phyloP scores from a whole-genome alignment of 2,329 filamentous ascomycete species.

The Diaporthe australafricana region DNA sequence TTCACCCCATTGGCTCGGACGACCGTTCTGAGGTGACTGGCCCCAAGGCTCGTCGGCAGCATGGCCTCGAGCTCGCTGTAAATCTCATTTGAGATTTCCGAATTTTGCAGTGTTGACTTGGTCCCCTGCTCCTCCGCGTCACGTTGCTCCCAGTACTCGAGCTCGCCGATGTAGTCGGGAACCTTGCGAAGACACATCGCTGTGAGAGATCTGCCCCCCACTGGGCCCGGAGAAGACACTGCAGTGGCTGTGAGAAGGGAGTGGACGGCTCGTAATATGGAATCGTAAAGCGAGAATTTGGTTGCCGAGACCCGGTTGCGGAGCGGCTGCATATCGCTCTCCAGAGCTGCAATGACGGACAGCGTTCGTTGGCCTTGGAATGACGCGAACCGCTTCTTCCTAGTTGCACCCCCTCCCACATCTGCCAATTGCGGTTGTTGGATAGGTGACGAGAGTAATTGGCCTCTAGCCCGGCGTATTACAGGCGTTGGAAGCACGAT shows the following conservation, averaged over 20 bases:
- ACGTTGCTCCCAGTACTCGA: conserved; percentile 55
- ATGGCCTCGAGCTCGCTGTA: conserved; percentile 62
- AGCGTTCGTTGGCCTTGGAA: conserved; percentile 21
- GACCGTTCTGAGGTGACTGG: conserved; percentile 57
- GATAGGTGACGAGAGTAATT: conserved; percentile 45
- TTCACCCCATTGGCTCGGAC: conserved; percentile 60
- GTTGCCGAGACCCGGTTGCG: conserved; percentile 45
- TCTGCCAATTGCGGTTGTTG: conserved; percentile 32
- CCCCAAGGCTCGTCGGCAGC: conserved; percentile 54
- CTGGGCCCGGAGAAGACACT: conserved; percentile 5
- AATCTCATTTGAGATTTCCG: conserved; percentile 56
- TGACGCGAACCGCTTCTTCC: conserved; percentile 35
- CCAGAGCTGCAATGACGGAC: conserved; percentile 40
- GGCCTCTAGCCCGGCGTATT: conserved; percentile 46
- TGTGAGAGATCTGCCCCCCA: conserved; percentile 53
- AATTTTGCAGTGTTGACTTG: conserved; percentile 47
- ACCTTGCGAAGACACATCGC: conserved; percentile 62
- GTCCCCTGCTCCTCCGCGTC: conserved; percentile 53
- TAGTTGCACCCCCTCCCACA: background rate
- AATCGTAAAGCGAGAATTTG: conserved; percentile 54
- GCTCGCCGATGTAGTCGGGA: conserved; percentile 58
- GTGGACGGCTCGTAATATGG: conserved; percentile 58
- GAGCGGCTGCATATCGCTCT: conserved; percentile 50
- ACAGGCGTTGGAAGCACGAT: conserved; percentile 47
- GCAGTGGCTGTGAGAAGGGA: conserved; percentile 56